Percentiles rank a stretch among this genome's conserved stretches.
These are phyloP conservation scores for Thelonectria rubi DNA, from an alignment of 2,329 filamentous ascomycete species.

Conservation along the genomic window DNA sequence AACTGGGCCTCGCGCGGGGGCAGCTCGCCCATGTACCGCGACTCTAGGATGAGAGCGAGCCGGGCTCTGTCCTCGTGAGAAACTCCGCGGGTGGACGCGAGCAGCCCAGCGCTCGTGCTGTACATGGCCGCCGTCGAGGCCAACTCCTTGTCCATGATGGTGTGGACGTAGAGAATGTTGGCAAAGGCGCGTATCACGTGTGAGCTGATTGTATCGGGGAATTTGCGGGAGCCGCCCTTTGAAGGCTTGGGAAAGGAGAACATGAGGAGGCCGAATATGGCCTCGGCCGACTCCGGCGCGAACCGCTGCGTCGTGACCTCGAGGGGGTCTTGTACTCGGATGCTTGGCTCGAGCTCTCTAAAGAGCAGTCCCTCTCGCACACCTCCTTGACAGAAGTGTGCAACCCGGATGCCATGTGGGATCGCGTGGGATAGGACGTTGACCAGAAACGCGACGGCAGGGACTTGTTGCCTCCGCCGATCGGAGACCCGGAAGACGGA, in stretches of 20 bases:
- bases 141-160: slow-evolving; percentile 60
- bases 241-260: slow-evolving; percentile 54
- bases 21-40: slow-evolving; percentile 70
- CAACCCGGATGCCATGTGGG: slow-evolving; percentile 64
- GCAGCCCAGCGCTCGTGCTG: slow-evolving; percentile 68
- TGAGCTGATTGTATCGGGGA: slow-evolving; percentile 53
- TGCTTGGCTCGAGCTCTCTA: slow-evolving; percentile 55
- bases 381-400: slow-evolving; percentile 76
- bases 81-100: slow-evolving; percentile 69
- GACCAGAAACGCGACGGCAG: slow-evolving; percentile 73
- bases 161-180: slow-evolving; percentile 66
- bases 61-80: slow-evolving; percentile 68
- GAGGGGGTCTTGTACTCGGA: slow-evolving; percentile 65
- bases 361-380: slow-evolving; percentile 75
- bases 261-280: slow-evolving; percentile 58
- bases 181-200: slow-evolving; percentile 64
- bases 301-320: slow-evolving; percentile 66
- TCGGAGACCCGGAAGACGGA: slow-evolving; percentile 70
- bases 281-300: slow-evolving; percentile 56
- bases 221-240: slow-evolving; percentile 32
- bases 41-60: slow-evolving; percentile 70
- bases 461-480: slow-evolving; percentile 70
- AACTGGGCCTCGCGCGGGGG: slow-evolving; percentile 66
- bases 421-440: slow-evolving; percentile 68
- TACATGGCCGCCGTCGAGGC: slow-evolving; percentile 68